Evolutionary conservation across 2,329 filamentous ascomycete species (phyloP).

Genomic region (Plectosphaerella cucumerina): DNA sequence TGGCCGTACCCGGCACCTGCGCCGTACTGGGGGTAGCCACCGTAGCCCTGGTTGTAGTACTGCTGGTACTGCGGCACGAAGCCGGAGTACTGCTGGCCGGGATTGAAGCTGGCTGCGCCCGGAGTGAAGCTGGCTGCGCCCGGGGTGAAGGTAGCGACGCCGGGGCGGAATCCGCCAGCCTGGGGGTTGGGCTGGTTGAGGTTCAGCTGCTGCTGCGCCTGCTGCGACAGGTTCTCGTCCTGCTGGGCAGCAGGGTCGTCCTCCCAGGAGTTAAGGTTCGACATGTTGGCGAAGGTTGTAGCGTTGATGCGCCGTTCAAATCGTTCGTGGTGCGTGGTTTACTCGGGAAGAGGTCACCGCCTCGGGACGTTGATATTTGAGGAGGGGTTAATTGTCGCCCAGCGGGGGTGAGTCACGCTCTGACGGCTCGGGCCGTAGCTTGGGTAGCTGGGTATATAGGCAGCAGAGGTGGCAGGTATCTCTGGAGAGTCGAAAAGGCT

Average conservation of each 20-base stretch:
- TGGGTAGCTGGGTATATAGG: neutral
- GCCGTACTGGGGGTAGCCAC: conserved; percentile 54
- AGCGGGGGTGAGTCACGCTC: neutral
- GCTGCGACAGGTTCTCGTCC: conserved; percentile 73
- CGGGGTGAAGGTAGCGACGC: conserved; percentile 56
- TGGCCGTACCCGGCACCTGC: conserved; percentile 14
- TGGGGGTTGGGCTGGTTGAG: conserved; percentile 51
- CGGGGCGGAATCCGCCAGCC: conserved; percentile 42
- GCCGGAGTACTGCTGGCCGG: conserved; percentile 64
- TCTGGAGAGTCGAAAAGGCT: neutral
- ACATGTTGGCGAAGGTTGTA: conserved; percentile 52
- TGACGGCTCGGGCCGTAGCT: neutral
- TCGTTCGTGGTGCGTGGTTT: neutral
- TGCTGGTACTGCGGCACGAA: conserved; percentile 52
- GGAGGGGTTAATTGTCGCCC: conserved; percentile 1
- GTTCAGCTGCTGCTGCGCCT: conserved; percentile 73
- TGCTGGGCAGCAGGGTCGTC: conserved; percentile 77
- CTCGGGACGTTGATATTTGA: neutral
- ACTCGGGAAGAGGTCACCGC: neutral
- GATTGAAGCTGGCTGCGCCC: conserved; percentile 67
- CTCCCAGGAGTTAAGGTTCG: conserved; percentile 93
- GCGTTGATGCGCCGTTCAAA: neutral
- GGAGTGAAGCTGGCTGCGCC: conserved; percentile 66
- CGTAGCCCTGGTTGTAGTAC: conserved; percentile 48
- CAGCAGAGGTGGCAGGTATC: neutral